Evolutionary conservation across 345 rosid species (phyloP), one percentile per base, ranked within the genome.

Genomic region (Microthlaspi erraticum): DNA sequence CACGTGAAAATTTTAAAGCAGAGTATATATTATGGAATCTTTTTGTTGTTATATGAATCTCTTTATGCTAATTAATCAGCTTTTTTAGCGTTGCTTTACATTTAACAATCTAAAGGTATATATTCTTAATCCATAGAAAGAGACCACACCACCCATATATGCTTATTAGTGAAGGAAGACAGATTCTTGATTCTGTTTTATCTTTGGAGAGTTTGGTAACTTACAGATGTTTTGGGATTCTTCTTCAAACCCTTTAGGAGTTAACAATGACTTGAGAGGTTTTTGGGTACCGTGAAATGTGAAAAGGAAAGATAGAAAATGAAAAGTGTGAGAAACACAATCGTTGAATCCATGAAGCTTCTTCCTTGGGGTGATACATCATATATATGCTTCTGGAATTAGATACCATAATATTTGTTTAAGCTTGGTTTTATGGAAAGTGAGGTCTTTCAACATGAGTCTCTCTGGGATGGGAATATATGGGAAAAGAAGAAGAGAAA

Each of bases 371-470:
- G 44, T 32, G 58, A 58, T 43, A 69, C 66, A 14, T 62, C 20
- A 48, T 69, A 46, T 76, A 48, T 69, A 46, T 76, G 71, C 65
- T 62, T 41, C 31, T 76, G 71, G 79, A 62, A 69, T 76, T 76
- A 55, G 79, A 76, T 76, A 32, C 79, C 79, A 46, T 63, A 64
- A 7, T 76, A 76, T 19, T 76, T 68, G 70, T 69, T 67, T 74
- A 74, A 74, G 78, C 63, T 60, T 60, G 13, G 50, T 26, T 67
- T 45, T 32, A 18, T 65, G n/a, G 72, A 66, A 58, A 73, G 67
- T 41, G 53, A 60, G 44, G 44, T 37, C 38, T 39, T 53, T 37
- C 57, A 75, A 75, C 63, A 52, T 60, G 68, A 52, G 73, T 66
- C 72, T 66, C 72, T 49, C 52, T 58, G 6, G 45, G 56, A 17